These are phyloP conservation scores for Pseudogymnoascus sp. DNA, from an alignment of 2,329 filamentous ascomycete species.

Conservation along the genomic window DNA sequence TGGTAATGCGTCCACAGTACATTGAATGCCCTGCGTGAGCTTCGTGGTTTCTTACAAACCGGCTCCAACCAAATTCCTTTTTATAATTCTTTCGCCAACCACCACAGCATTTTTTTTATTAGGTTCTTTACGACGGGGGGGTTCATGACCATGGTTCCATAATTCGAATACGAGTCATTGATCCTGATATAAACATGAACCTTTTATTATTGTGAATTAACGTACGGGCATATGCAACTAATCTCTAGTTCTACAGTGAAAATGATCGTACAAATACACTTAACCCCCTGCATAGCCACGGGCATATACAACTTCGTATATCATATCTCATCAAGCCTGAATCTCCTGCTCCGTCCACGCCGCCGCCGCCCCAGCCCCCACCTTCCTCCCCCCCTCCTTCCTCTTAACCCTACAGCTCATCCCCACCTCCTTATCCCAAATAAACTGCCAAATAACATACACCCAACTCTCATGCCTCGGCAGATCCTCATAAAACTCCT, in stretches of 20 bases:
- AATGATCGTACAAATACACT: background rate
- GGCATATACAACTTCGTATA: constrained; percentile 9
- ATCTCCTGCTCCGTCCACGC: constrained; percentile 63
- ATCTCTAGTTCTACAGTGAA: background rate
- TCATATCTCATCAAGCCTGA: constrained; percentile 41
- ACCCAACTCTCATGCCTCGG: constrained; percentile 86
- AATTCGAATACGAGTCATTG: constrained; percentile 8
- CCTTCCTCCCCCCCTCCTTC: constrained; percentile 60
- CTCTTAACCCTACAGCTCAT: constrained; percentile 91
- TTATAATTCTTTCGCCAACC: background rate
- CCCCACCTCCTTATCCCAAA: constrained; percentile 81
- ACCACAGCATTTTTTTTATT: background rate
- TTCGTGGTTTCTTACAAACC: background rate
- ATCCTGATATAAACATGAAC: background rate
- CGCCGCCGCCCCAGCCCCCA: constrained; percentile 38
- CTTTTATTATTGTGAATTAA: constrained; percentile 3
- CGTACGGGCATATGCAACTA: background rate
- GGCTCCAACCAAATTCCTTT: background rate
- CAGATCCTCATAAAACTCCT: constrained; percentile 84
- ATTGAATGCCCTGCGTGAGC: background rate
- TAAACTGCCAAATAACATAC: constrained; percentile 91
- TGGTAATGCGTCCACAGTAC: constrained; percentile 6
- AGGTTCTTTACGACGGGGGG: background rate
- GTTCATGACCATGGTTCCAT: background rate
- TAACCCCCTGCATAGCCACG: background rate